phyloP scores from a whole-genome alignment of 371 early-diverging fungal genomes.

The Apophysomyces variabilis region DNA sequence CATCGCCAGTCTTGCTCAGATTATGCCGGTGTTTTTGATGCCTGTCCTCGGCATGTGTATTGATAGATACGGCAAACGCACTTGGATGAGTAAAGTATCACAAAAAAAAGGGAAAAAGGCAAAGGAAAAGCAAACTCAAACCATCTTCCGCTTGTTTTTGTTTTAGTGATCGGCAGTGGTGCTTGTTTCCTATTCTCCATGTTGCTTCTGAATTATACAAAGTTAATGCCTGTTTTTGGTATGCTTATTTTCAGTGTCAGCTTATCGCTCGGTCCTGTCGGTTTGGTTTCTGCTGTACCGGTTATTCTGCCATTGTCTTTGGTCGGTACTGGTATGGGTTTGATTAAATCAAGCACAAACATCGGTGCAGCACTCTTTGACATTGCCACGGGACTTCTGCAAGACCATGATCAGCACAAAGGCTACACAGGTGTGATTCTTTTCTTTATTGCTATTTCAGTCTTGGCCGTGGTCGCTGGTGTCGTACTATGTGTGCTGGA shows the following conservation, averaged over 20 bases:
- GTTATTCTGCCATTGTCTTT: slow-evolving; percentile 60
- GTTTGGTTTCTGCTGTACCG: slow-evolving; percentile 68
- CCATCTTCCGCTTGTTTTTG: neutral
- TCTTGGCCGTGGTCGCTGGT: slow-evolving; percentile 47
- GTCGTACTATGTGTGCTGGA: slow-evolving; percentile 46
- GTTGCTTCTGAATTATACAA: slow-evolving; percentile 57
- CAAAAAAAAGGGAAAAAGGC: neutral
- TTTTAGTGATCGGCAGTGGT: slow-evolving; percentile 55
- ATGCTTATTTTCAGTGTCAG: slow-evolving; percentile 68
- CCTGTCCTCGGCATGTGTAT: slow-evolving; percentile 70
- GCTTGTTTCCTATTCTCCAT: slow-evolving; percentile 51
- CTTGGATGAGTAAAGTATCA: slow-evolving; percentile 53
- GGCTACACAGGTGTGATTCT: slow-evolving; percentile 60
- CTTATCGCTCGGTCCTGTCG: slow-evolving; percentile 70
- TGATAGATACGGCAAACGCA: slow-evolving; percentile 65
- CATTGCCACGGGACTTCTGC: slow-evolving; percentile 67
- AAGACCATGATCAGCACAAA: slow-evolving; percentile 52
- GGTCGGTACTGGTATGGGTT: slow-evolving; percentile 72
- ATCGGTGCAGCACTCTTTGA: slow-evolving; percentile 70
- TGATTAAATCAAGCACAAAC: slow-evolving; percentile 71
- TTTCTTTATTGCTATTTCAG: slow-evolving; percentile 57
- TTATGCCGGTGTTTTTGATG: slow-evolving; percentile 69
- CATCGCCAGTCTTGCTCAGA: slow-evolving; percentile 68
- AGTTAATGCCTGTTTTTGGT: slow-evolving; percentile 58
- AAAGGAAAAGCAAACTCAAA: neutral